Base-by-base conservation (phyloP, 2,329 filamentous ascomycete species). In the Akanthomyces lecanii region DNA sequence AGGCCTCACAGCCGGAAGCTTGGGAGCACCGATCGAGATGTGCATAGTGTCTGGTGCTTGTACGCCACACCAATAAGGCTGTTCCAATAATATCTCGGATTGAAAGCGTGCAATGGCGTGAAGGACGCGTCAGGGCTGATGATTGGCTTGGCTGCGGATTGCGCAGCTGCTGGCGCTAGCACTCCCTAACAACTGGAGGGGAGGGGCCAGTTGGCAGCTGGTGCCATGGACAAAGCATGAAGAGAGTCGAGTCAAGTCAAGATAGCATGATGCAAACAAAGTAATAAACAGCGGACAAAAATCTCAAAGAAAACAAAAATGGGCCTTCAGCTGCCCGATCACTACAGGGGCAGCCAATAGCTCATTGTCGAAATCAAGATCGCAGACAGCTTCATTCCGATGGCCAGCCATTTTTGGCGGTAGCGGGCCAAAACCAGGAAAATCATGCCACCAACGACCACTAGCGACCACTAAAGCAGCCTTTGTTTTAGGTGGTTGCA, bases 21-120 rank as follows among this genome's bases (percentile, higher is more conserved):
- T 48, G 16, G 33, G 36, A 54, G 11, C 42, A 11, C 50, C n/a
- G 57, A 60, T 60, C 57, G 57, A 60, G 57, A 60, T 52, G 40
- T n/a, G 30, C 23, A 44, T 56, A 30, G 28, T 16, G 44, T 30
- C 30, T 2, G 25, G 30, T 16, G n/a, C 44, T 38, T 48, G 45
- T 50, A 7, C 50, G 45, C 12, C 45, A 58, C 55, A 58, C 44
- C 30, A 30, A 25, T 38, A 40, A 51, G 16, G 47, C 38, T 25
- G 33, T 52, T 42, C 8, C 38, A 33, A 44, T 23, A 36, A 51
- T 23, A 53, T 53, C 45, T 60, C 57, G 57, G 57, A 60, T 33
- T 33, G 16, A 44, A 23, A 50, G 45, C 44, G 21, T 21, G 44
- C 18, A 33, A 47, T 44, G 47, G 38, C 8, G 23, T 6, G 8